Conservation (phyloP, 2,329 filamentous ascomycete species). For the Tricladium varicosporioides region DNA sequence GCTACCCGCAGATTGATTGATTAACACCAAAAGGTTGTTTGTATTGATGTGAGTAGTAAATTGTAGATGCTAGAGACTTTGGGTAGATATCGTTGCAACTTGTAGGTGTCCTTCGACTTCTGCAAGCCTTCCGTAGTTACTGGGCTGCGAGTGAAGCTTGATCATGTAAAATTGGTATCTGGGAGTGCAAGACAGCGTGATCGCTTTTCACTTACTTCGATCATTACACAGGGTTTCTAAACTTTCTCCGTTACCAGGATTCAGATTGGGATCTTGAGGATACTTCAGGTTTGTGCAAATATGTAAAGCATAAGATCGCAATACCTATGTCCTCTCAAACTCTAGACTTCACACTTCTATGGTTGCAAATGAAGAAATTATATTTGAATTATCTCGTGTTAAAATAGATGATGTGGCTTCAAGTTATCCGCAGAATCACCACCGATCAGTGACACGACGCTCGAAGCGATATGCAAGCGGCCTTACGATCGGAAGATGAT, state of each 20-base stretch:
- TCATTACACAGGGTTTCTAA: background rate
- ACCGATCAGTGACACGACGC: constrained; percentile 7
- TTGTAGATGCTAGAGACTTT: no score
- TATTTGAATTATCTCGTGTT: background rate
- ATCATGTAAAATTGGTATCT: constrained; percentile 13
- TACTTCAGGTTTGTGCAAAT: background rate
- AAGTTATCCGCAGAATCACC: no score
- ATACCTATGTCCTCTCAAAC: background rate
- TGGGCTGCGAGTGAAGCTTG: background rate
- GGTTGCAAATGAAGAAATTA: background rate
- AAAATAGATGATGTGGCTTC: background rate
- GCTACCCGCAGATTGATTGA: background rate
- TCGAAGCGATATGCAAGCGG: constrained; percentile 14
- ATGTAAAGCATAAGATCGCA: background rate
- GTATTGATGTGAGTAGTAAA: background rate
- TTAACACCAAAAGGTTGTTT: background rate
- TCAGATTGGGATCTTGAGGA: background rate
- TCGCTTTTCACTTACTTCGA: background rate
- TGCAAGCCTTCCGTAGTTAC: no score
- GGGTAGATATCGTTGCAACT: background rate
- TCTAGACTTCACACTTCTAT: background rate
- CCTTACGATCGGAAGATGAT: constrained; percentile 12
- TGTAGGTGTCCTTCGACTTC: background rate
- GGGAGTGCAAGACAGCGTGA: background rate
- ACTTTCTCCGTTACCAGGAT: background rate